Base-by-base conservation (phyloP, 208 protist species). In the Crithidia thermophila region DNA sequence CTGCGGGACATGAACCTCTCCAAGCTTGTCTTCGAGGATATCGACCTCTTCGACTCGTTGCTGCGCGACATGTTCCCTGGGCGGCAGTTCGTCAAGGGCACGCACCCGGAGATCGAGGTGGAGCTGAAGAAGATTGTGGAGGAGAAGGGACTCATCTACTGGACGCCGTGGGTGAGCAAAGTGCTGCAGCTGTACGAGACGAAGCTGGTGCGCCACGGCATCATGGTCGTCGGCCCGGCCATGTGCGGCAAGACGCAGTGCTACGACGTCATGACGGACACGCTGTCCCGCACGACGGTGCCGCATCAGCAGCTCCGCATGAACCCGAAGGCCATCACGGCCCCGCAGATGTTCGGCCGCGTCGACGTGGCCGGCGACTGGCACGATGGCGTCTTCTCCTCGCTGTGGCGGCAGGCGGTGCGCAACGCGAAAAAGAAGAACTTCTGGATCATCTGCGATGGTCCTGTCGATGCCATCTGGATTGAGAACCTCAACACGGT, bases 401-500 rank as follows among this genome's bases (percentile, higher is more conserved):
- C 83, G 16, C 78, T 98, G 31, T 96, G 97, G 88, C 88, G 95
- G 49, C 79, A 88, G 74, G 91, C 88, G 42, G 92, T 96, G 50
- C 79, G 85, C 43, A 89, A 79, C 67, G 87, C 90, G 28, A 98
- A 95, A 85, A 96, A 95, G 75, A 78, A 84, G 40, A 95, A 98
- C 81, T 82, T 97, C 52, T 98, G 97, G 97, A 95, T 99, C 62
- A 77, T 98, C 23, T 98, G 98, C 60, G 98, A 99, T 77, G 98
- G 98, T 7, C 98, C 98, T n/a, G 98, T 99, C 27, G 98, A 99
- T 82, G 95, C 98, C 30, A 98, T 99, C 74, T 99, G 97, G 98
- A 99, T 99, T 87, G 98, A 99, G 85, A 99, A 99, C 84, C 80
- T 99, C 16, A 99, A 99, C 85, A 99, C 98, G 3, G 98, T 99